A percentile compares a stretch with the other conserved stretches of the same genome.
Evolutionary conservation across 2,329 filamentous ascomycete species (phyloP).

Genomic region (Raffaelea arxii): DNA sequence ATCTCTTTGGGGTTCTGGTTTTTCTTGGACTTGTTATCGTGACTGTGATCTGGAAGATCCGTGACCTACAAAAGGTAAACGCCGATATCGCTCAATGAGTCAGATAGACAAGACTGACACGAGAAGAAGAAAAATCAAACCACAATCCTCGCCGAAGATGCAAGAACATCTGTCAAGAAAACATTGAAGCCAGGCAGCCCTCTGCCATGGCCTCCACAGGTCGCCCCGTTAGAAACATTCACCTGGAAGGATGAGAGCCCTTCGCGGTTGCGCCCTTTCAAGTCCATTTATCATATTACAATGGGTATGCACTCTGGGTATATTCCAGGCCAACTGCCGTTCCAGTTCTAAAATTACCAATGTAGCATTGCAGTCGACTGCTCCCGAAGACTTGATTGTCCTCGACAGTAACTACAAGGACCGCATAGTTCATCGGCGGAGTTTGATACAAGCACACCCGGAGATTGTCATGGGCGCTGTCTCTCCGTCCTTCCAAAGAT

Average conservation of each 20-base stretch:
- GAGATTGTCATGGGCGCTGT: slow-evolving; percentile 31
- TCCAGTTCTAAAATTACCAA: not conserved
- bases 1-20: not conserved
- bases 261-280: slow-evolving; percentile 35
- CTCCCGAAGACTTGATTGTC: slow-evolving; percentile 39
- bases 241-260: slow-evolving; percentile 30
- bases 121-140: too few species aligned
- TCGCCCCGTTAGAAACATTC: slow-evolving; percentile 20
- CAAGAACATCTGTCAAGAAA: too few species aligned
- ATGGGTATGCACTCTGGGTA: slow-evolving; percentile 31
- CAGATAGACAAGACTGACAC: too few species aligned
- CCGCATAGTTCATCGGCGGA: slow-evolving; percentile 29
- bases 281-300: slow-evolving; percentile 42
- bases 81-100: too few species aligned
- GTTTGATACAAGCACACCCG: slow-evolving; percentile 28
- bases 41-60: not conserved
- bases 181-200: too few species aligned
- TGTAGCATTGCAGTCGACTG: not conserved
- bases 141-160: too few species aligned
- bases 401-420: slow-evolving; percentile 41
- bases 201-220: not conserved
- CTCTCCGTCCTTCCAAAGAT: slow-evolving; percentile 9
- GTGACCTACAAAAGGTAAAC: not conserved
- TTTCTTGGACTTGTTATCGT: not conserved
- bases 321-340: not conserved